Conservation (phyloP, 73 alveolate genomes). For the Stentor coeruleus region DNA sequence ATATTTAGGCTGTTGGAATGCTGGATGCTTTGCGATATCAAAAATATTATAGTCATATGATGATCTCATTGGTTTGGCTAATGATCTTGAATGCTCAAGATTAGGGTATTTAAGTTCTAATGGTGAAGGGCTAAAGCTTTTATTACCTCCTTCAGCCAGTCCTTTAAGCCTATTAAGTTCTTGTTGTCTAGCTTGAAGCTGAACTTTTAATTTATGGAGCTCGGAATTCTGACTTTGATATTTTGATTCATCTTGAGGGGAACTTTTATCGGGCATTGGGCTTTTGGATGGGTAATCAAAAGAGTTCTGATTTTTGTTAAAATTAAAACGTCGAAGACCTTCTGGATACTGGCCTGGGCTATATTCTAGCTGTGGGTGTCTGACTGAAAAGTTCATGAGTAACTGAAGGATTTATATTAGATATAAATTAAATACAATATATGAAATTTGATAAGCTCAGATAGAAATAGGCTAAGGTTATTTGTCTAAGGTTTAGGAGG, state of each 20-base stretch:
- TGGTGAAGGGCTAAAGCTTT: background rate
- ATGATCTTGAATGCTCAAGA: background rate
- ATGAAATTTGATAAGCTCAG: too few species aligned
- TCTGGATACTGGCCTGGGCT: background rate
- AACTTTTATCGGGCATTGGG: background rate
- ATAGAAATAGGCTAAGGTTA: too few species aligned
- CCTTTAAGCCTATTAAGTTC: background rate
- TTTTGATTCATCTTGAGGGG: background rate
- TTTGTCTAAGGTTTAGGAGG: background rate
- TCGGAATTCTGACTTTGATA: background rate
- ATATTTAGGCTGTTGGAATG: conserved; percentile 22
- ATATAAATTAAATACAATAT: too few species aligned
- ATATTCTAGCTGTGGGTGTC: background rate
- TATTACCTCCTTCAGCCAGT: background rate
- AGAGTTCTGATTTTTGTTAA: background rate
- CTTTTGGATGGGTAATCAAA: background rate
- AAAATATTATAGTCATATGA: background rate
- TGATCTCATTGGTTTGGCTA: background rate
- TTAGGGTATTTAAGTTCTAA: background rate
- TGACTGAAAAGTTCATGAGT: background rate
- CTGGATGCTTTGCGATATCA: background rate
- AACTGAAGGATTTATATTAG: too few species aligned
- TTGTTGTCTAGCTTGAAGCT: background rate
- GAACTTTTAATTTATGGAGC: background rate
- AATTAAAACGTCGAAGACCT: background rate